Evolutionary conservation across 768 basidiomycete species (phyloP), one percentile per base, ranked within the genome.

Genomic region (Coprinellus micaceus): DNA sequence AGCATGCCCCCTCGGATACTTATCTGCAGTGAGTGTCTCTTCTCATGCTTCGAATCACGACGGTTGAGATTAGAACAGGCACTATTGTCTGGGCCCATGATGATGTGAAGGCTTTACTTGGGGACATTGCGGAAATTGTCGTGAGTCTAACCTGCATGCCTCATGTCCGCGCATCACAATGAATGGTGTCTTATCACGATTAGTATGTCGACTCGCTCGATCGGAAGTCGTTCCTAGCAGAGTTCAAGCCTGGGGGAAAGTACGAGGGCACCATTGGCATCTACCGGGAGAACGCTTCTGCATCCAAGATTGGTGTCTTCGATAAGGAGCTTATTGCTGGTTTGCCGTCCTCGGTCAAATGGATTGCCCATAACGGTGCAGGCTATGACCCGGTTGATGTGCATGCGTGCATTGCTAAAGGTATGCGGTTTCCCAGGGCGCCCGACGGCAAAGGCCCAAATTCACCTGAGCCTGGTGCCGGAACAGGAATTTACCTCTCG

Each of bases 351-450:
- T 77, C 76, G 19, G 79, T 95, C 59, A 85, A 86, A 64, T 94
- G 89, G 86, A 91, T 96, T 66, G 90, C 87, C 1, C 93, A 94
- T 69, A 94, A 94, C 56, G 94, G 94, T 11, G 93, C 94, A 0
- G 93, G 94, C 0, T 97, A 97, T 67, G 93, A 97, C 67, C 84
- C 86, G 58, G 87, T 96, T 60, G 88, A 94, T 64, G 83, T 94
- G 15, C 69, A 72, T 6, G 87, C 86, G 3, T 88, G 87, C 69
- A 89, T 82, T 64, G 81, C 77, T 10, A 80, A 79, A 69, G 89
- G 91, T 88, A 61, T 17, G 69, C 60, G 36, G 26, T 43, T 11
- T 22, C n/a, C n/a, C n/a, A n/a, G n/a, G n/a, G n/a, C n/a, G n/a
- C n/a, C n/a, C n/a, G n/a, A n/a, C n/a, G n/a, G n/a, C n/a, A n/a